Percentiles rank a stretch among this genome's conserved stretches.
These are phyloP conservation scores for Linum tenue DNA, from an alignment of 345 rosid genomes.

Conservation along the genomic window DNA sequence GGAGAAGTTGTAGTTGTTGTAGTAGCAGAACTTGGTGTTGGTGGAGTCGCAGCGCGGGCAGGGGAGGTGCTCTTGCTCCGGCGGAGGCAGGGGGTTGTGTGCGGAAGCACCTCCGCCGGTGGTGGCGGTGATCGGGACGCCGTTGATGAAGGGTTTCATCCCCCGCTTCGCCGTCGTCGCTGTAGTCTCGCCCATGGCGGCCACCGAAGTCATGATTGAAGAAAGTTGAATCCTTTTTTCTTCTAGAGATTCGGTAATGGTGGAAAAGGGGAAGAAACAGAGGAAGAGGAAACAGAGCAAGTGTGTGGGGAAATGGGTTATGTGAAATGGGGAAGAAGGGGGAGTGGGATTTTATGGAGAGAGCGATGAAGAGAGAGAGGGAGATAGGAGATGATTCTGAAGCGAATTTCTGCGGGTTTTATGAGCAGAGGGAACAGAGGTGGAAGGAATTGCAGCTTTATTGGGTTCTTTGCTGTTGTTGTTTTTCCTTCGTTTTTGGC, in stretches of 20 bases:
- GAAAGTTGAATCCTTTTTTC: neutral
- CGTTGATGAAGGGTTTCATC: conserved; percentile 1
- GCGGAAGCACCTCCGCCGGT: conserved; percentile 17
- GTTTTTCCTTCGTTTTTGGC: neutral
- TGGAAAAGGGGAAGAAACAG: neutral
- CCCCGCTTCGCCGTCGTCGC: neutral
- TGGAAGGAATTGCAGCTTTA: conserved; percentile 31
- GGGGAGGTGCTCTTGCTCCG: conserved; percentile 78
- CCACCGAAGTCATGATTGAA: neutral
- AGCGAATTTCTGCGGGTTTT: conserved; percentile 28
- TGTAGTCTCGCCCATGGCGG: too few relatives aligned
- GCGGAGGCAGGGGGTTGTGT: conserved; percentile 16
- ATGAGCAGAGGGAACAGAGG: conserved; percentile 22
- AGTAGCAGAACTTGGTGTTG: conserved; percentile 90
- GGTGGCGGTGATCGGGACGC: conserved; percentile 1
- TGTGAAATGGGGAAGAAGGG: neutral
- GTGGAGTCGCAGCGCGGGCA: conserved; percentile 93
- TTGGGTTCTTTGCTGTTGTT: neutral
- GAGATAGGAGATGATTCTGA: conserved; percentile 15
- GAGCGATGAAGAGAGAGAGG: conserved; percentile 16
- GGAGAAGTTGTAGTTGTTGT: conserved; percentile 90
- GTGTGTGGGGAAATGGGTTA: neutral
- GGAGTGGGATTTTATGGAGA: conserved; percentile 19
- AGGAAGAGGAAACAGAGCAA: neutral
- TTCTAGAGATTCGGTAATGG: too few relatives aligned